These are phyloP conservation scores for Haemoproteus tartakovskyi DNA, from an alignment of 169 alveolate species.

Conservation along the genomic window DNA sequence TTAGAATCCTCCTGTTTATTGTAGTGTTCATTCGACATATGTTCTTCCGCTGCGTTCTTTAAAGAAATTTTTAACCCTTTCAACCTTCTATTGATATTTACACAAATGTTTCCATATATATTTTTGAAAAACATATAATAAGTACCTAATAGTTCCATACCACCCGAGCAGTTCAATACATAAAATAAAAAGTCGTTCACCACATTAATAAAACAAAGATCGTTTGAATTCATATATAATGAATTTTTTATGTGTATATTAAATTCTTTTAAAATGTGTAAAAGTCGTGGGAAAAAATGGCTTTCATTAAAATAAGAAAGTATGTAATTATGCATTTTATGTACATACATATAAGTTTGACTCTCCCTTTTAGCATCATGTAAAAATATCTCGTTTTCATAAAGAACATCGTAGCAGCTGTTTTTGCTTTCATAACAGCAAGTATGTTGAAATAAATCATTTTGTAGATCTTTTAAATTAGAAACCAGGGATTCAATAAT, in stretches of 20 bases:
- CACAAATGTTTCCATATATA: constrained; percentile 43
- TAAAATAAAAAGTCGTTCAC: constrained; percentile 56
- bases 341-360: constrained; percentile 27
- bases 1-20: neutral
- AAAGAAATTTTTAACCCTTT: constrained; percentile 21
- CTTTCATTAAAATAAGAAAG: constrained; percentile 28
- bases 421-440: constrained; percentile 55
- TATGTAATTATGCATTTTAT: constrained; percentile 56
- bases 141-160: constrained; percentile 36
- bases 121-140: constrained; percentile 34
- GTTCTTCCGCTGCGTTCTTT: constrained; percentile 7
- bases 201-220: constrained; percentile 48
- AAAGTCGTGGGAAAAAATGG: constrained; percentile 40
- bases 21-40: neutral
- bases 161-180: constrained; percentile 66
- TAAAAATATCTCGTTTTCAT: constrained; percentile 58
- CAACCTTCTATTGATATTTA: constrained; percentile 61
- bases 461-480: constrained; percentile 52
- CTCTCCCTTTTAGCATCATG: constrained; percentile 18
- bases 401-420: constrained; percentile 48
- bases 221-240: constrained; percentile 48
- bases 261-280: constrained; percentile 60
- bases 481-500: constrained; percentile 4
- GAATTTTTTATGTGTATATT: constrained; percentile 33
- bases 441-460: constrained; percentile 58